phyloP scores from a whole-genome alignment of 73 alveolate genomes.

The Paramecium primaurelia region DNA sequence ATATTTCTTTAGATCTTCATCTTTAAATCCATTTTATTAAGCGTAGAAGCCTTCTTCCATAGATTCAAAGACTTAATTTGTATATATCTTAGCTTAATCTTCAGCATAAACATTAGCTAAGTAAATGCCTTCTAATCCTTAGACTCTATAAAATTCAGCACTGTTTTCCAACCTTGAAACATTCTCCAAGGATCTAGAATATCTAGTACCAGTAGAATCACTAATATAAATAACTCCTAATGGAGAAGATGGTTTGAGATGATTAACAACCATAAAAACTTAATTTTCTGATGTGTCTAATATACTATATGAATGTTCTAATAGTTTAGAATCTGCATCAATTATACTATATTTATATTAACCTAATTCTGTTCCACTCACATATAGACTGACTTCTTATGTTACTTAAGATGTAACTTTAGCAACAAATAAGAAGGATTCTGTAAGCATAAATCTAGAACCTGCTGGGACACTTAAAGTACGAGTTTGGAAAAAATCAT shows the following conservation, averaged over 20 bases:
- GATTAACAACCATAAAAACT: constrained; percentile 80
- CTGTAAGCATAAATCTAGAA: constrained; percentile 80
- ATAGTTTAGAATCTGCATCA: constrained; percentile 48
- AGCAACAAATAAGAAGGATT: constrained; percentile 82
- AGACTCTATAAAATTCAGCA: constrained; percentile 65
- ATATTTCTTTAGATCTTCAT: constrained; percentile 47
- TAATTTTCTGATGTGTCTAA: constrained; percentile 87
- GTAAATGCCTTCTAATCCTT: constrained; percentile 63
- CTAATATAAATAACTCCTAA: constrained; percentile 82
- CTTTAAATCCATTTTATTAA: constrained; percentile 53
- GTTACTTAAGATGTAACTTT: constrained; percentile 59
- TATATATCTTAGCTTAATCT: constrained; percentile 23
- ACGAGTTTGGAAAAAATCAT: constrained; percentile 76
- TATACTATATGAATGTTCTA: constrained; percentile 76
- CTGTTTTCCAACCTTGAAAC: constrained; percentile 72
- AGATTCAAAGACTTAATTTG: neutral
- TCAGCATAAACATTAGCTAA: constrained; percentile 63
- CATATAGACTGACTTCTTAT: constrained; percentile 78
- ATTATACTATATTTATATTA: neutral
- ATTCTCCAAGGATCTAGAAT: constrained; percentile 74
- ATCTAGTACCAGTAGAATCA: constrained; percentile 85
- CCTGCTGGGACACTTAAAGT: constrained; percentile 72
- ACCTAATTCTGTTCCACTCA: constrained; percentile 53
- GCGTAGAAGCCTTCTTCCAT: neutral
- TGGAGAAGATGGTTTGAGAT: constrained; percentile 61